Percentiles rank a stretch among this genome's conserved stretches.
These are phyloP conservation scores for Phytopythium ostracodes DNA, from an alignment of 352 stramenopile species.

Conservation along the genomic window DNA sequence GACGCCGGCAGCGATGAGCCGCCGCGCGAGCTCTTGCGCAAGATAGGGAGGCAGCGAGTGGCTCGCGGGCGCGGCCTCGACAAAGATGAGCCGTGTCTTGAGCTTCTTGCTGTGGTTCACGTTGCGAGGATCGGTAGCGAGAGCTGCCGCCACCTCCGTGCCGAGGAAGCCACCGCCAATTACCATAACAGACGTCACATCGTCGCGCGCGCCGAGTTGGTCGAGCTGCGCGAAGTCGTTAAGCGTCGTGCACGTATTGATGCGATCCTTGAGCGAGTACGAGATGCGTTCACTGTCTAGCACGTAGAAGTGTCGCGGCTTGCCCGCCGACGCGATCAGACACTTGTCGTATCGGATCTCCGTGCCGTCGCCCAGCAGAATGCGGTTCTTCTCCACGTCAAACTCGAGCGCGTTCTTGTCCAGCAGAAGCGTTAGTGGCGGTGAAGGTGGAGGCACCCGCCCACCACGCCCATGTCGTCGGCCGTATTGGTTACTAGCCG, in stretches of 20 bases:
- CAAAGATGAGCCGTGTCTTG: conserved; percentile 50
- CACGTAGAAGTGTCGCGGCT: conserved; percentile 86
- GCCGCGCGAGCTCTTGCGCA: conserved; percentile 54
- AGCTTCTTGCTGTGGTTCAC: conserved; percentile 15
- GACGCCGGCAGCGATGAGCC: conserved; percentile 55
- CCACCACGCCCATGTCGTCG: background rate
- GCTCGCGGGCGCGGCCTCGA: conserved; percentile 39
- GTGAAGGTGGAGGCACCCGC: background rate
- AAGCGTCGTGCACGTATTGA: conserved; percentile 83
- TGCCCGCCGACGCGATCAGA: conserved; percentile 80
- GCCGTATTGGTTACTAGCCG: background rate
- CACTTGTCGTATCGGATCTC: conserved; percentile 85
- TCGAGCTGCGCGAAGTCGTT: conserved; percentile 83
- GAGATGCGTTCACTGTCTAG: conserved; percentile 78
- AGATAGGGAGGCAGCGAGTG: conserved; percentile 87
- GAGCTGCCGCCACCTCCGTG: conserved; percentile 78
- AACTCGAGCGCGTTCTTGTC: conserved; percentile 74
- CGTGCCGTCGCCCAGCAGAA: conserved; percentile 76
- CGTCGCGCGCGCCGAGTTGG: conserved; percentile 36
- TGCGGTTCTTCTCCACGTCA: conserved; percentile 83
- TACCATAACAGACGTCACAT: conserved; percentile 66
- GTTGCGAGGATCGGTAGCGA: conserved; percentile 63
- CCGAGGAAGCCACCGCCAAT: conserved; percentile 90
- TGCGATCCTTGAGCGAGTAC: conserved; percentile 79
- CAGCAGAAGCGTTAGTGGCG: conserved; percentile 73